These are phyloP conservation scores for Phytopythium litorale DNA, from an alignment of 352 stramenopile genomes.

Conservation along the genomic window DNA sequence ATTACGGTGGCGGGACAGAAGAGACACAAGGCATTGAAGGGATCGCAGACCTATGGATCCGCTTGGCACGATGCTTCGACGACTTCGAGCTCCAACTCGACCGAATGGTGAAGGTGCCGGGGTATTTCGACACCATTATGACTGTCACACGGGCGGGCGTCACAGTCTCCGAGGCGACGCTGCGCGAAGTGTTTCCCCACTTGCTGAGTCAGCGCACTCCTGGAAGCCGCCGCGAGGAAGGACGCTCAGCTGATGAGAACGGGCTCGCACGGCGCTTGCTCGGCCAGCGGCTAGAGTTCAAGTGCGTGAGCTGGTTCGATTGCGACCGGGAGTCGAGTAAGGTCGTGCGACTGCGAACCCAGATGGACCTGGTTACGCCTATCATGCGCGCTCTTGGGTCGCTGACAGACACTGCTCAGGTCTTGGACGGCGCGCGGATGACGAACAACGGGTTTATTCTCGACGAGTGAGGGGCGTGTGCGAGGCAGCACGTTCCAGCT, in stretches of 20 bases:
- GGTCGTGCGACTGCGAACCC: background rate
- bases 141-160: constrained; percentile 2
- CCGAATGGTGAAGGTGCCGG: constrained; percentile 4
- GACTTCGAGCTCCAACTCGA: constrained; percentile 14
- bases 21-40: constrained; percentile 8
- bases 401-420: background rate
- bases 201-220: background rate
- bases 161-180: constrained; percentile 14
- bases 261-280: background rate
- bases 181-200: constrained; percentile 14
- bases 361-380: background rate
- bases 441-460: background rate
- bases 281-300: constrained; percentile 1
- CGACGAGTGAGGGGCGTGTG: no score
- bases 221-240: background rate
- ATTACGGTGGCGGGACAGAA: background rate
- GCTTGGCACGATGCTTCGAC: constrained; percentile 9
- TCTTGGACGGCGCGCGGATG: background rate
- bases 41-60: constrained; percentile 13
- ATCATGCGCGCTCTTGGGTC: background rate
- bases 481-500: background rate
- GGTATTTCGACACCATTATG: background rate
- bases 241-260: no score
- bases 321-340: background rate
- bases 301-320: constrained; percentile 1